Evolutionary conservation across 306 rosid species (phyloP).

Genomic region (Vigna angularis): DNA sequence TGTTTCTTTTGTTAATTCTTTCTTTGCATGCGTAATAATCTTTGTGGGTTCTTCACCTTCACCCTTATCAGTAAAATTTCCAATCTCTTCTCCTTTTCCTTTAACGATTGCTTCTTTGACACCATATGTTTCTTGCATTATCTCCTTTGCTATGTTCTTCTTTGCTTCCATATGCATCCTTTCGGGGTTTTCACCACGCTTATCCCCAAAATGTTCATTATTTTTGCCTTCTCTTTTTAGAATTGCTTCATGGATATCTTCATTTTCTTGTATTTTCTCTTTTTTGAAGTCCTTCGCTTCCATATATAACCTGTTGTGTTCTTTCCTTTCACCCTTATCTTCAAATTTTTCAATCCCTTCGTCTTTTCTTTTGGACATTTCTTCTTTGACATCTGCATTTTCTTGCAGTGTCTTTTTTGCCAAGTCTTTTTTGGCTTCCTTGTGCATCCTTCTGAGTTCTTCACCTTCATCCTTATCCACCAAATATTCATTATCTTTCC

Average conservation of each 20-base stretch:
- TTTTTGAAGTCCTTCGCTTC: background rate
- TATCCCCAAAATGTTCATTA: background rate
- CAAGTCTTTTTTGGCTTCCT: background rate
- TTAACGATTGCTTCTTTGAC: background rate
- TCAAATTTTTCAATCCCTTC: background rate
- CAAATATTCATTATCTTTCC: background rate
- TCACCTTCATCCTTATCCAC: conserved; percentile 10
- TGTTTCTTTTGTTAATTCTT: background rate
- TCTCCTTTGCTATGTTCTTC: background rate
- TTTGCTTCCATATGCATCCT: background rate
- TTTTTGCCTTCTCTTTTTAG: background rate
- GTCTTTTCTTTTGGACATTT: background rate
- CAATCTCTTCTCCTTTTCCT: background rate
- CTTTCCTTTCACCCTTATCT: background rate
- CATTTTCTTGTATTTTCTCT: conserved; percentile 2
- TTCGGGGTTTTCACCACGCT: background rate
- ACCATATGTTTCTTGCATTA: background rate
- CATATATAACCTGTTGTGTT: background rate
- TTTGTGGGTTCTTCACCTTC: conserved; percentile 6
- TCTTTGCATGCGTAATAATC: background rate
- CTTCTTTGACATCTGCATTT: background rate
- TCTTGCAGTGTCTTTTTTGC: background rate
- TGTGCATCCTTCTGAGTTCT: background rate
- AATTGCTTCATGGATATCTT: background rate
- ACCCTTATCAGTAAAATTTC: background rate